Conservation (phyloP, 1,284 basidiomycete genomes). For the Baeospora myosura region DNA sequence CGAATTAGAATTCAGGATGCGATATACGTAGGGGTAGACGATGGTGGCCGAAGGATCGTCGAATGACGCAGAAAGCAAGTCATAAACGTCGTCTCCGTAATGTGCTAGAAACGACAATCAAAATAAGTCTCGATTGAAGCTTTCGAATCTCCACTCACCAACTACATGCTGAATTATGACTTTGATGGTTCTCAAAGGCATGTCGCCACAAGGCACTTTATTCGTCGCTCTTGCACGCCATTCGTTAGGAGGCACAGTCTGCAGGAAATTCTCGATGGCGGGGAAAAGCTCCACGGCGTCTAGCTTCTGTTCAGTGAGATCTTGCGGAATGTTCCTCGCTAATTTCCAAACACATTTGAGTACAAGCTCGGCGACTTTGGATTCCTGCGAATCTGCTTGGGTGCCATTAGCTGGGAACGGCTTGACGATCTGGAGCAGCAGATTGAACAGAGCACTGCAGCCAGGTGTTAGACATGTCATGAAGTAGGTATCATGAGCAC, state of each 20-base stretch:
- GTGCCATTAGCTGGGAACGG: slow-evolving; percentile 74
- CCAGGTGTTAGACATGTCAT: slow-evolving; percentile 7
- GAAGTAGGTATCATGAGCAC: no score
- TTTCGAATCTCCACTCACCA: slow-evolving; percentile 45
- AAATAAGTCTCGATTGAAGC: slow-evolving; percentile 19
- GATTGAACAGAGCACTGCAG: slow-evolving; percentile 59
- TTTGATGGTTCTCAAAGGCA: slow-evolving; percentile 96
- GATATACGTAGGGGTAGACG: slow-evolving; percentile 79
- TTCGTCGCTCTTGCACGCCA: slow-evolving; percentile 90
- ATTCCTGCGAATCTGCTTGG: slow-evolving; percentile 64
- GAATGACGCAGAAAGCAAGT: slow-evolving; percentile 68
- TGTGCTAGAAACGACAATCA: slow-evolving; percentile 53
- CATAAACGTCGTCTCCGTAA: slow-evolving; percentile 76
- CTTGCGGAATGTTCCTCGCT: slow-evolving; percentile 88
- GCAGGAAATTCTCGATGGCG: slow-evolving; percentile 92
- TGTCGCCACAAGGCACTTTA: slow-evolving; percentile 89
- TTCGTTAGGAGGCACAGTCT: slow-evolving; percentile 90
- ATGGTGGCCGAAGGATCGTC: slow-evolving; percentile 80
- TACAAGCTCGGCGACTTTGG: slow-evolving; percentile 92
- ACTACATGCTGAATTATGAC: slow-evolving; percentile 95
- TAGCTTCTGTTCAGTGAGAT: slow-evolving; percentile 74
- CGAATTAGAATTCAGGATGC: slow-evolving; percentile 68
- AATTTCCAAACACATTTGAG: slow-evolving; percentile 99
- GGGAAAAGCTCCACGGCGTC: slow-evolving; percentile 86
- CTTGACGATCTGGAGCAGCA: slow-evolving; percentile 84